These are phyloP conservation scores for Fusarium pseudocircinatum DNA, from an alignment of 2,329 filamentous ascomycete genomes.

Conservation along the genomic window DNA sequence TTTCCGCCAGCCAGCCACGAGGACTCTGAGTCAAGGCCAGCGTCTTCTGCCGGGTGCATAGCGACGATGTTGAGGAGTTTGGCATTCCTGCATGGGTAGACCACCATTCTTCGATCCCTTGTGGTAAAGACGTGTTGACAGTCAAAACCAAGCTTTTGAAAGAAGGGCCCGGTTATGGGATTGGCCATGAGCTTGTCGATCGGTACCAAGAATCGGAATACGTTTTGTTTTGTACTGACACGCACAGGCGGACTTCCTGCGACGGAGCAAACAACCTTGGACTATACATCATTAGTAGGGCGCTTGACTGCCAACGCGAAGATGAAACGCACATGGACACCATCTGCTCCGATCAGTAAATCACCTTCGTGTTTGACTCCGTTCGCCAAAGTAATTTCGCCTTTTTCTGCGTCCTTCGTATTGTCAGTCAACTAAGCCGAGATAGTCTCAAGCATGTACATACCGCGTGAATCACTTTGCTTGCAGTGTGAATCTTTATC, in stretches of 20 bases:
- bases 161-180: not conserved
- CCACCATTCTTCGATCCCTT: not conserved
- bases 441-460: not conserved
- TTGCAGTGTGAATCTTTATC: not conserved
- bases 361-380: not conserved
- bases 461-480: not conserved
- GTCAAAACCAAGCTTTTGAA: not conserved
- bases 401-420: not conserved
- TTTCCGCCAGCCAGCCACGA: not conserved
- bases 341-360: not conserved
- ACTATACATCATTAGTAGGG: not conserved
- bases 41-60: not conserved
- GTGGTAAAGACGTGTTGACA: not conserved
- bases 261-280: not conserved
- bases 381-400: not conserved
- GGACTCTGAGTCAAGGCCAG: not conserved
- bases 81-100: not conserved
- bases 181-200: conserved; percentile 2
- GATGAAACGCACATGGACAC: not conserved
- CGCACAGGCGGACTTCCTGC: not conserved
- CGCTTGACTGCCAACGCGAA: rapidly evolving
- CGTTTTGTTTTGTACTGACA: conserved; percentile 2
- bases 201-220: not conserved
- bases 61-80: not conserved
- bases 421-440: not conserved